Evolutionary conservation across 345 rosid genomes (phyloP).

Genomic region (Euphorbia peplus): DNA sequence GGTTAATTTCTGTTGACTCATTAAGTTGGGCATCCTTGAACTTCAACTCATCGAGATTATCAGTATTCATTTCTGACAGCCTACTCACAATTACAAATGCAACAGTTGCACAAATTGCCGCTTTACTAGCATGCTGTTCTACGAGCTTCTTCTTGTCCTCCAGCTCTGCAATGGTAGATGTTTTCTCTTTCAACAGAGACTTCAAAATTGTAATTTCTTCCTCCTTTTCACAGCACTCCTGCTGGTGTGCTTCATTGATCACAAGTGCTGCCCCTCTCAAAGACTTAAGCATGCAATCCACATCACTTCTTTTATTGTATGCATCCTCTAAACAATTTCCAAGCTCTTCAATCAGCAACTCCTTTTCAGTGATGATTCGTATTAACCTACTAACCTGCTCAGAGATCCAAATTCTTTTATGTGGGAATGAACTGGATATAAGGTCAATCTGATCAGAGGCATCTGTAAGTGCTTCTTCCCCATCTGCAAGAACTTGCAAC

Average conservation of each 20-base stretch:
- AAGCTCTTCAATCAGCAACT: slow-evolving; percentile 71
- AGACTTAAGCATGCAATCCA: slow-evolving; percentile 81
- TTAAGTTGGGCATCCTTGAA: slow-evolving; percentile 44
- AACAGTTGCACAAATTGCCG: slow-evolving; percentile 68
- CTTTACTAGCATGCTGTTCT: slow-evolving; percentile 38
- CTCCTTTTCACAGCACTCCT: slow-evolving; percentile 74
- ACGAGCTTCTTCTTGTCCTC: slow-evolving; percentile 57
- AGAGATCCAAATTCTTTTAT: slow-evolving; percentile 81
- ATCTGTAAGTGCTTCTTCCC: slow-evolving; percentile 58
- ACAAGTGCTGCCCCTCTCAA: slow-evolving; percentile 80
- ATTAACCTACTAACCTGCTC: slow-evolving; percentile 70
- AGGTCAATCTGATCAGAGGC: slow-evolving; percentile 69
- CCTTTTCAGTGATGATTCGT: slow-evolving; percentile 65
- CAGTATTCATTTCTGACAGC: slow-evolving; percentile 48
- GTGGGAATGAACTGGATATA: slow-evolving; percentile 59
- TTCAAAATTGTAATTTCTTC: slow-evolving; percentile 47
- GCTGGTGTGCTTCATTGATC: slow-evolving; percentile 83
- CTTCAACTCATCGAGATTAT: slow-evolving; percentile 42
- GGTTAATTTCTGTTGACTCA: slow-evolving; percentile 38
- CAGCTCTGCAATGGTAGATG: slow-evolving; percentile 42
- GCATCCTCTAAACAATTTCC: slow-evolving; percentile 84
- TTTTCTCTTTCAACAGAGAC: slow-evolving; percentile 50
- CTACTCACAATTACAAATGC: slow-evolving; percentile 73
- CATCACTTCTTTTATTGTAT: slow-evolving; percentile 52
- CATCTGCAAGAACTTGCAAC: slow-evolving; percentile 64